Conservation (phyloP, 176 grass and related monocot species). For the Puya raimondii region DNA sequence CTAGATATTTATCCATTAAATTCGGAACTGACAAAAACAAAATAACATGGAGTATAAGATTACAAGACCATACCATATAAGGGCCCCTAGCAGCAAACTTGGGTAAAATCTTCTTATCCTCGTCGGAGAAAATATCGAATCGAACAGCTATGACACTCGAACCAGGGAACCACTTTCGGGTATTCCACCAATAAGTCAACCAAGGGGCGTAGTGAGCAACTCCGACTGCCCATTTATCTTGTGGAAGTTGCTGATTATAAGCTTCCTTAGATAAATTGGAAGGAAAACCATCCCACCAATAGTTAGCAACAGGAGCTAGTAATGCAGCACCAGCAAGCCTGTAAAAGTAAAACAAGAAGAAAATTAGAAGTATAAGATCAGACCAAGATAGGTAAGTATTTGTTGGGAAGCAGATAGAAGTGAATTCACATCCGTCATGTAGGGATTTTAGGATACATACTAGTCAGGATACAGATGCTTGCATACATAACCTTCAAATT, state of each 20-base stretch:
- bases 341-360: neutral
- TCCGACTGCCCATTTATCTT: constrained; percentile 64
- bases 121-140: constrained; percentile 29
- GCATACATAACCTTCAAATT: too few species aligned
- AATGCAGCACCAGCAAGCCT: constrained; percentile 65
- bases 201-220: constrained; percentile 67
- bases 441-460: too few species aligned
- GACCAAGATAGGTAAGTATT: too few species aligned
- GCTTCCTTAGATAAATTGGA: constrained; percentile 41
- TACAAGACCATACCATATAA: constrained; percentile 21
- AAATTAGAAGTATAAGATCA: neutral
- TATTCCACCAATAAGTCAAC: constrained; percentile 90
- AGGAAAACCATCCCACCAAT: constrained; percentile 77
- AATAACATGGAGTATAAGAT: neutral
- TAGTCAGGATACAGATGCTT: too few species aligned
- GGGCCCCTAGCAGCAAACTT: constrained; percentile 23
- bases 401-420: neutral
- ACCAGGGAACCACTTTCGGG: constrained; percentile 60
- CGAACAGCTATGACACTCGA: constrained; percentile 49
- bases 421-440: neutral
- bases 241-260: constrained; percentile 50
- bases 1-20: too few species aligned
- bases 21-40: too few species aligned
- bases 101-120: constrained; percentile 36
- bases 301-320: constrained; percentile 69